Evolutionary conservation across 805 yeast genomes (phyloP), one percentile per base, ranked within the genome.

Genomic region (Starmerella stigmatis): DNA sequence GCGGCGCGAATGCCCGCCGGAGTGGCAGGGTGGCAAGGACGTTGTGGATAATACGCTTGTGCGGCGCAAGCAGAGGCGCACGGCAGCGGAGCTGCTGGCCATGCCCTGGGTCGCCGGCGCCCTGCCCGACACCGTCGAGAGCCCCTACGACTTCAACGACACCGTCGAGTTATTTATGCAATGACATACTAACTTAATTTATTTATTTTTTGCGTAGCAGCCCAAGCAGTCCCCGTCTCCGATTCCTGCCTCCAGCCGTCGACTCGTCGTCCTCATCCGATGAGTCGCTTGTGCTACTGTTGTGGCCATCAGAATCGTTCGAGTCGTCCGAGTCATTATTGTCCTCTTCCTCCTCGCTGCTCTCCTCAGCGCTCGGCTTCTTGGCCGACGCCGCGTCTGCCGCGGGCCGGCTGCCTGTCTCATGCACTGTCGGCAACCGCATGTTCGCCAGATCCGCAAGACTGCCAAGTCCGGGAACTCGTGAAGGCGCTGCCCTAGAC

Each of bases 21-120:
- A 64, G 21, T 75, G 77, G 77, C 52, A 48, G 1, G 65, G 62
- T 3, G 77, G 77, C 1, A 77, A 69, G 51, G 57, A 52, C 13
- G 58, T 78, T 13, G 83, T 78, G n/a, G 70, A 69, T 33, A 60
- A 62, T 9, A 62, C 77, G 44, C 60, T 78, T 20, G 64, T 70
- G 30, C 67, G 74, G 45, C 66, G 78, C 35, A 76, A 73, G 36
- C 59, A 60, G 21, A 64, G 82, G 27, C 39, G 64, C 32, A 54
- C 58, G 3, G 64, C 70, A 13, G 44, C 53, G 17, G 60, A 70
- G 8, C 55, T 73, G 4, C 53, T 57, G 33, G 42, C 58, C 3
- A 47, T 59, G 29, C 56, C 53, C 1, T 75, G 74, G 73, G 62
- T 66, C 13, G 22, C 30, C 8, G 48, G 42, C 6, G 57, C 57